phyloP scores from a whole-genome alignment of 768 basidiomycete genomes.

The Auricularia sp. region DNA sequence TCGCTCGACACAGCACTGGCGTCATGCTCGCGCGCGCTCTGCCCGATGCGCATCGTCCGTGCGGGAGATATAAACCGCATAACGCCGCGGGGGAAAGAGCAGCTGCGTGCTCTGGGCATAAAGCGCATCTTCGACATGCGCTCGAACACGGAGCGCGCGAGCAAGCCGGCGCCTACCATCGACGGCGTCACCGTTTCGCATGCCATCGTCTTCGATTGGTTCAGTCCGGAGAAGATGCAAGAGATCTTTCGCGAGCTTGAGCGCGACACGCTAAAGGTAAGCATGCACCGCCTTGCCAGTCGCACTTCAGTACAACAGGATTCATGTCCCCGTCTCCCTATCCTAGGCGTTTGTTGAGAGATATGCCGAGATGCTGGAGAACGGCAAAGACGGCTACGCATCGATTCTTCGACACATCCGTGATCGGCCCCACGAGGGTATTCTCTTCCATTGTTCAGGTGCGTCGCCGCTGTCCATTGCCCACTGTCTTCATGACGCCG shows the following conservation, averaged over 20 bases:
- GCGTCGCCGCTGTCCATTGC: slow-evolving; percentile 2
- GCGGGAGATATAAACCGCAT: slow-evolving; percentile 65
- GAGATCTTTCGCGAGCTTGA: background rate
- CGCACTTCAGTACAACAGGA: no score
- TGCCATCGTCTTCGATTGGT: slow-evolving; percentile 4
- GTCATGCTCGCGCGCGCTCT: slow-evolving; percentile 27
- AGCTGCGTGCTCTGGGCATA: slow-evolving; percentile 51
- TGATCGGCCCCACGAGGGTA: slow-evolving; percentile 54
- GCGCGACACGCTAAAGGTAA: background rate
- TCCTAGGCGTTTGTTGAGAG: slow-evolving; percentile 66
- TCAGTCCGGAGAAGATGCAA: background rate
- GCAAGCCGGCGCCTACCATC: slow-evolving; percentile 51
- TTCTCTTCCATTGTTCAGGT: slow-evolving; percentile 71
- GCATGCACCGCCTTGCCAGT: background rate
- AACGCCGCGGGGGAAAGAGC: slow-evolving; percentile 47
- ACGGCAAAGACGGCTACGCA: slow-evolving; percentile 60
- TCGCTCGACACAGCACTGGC: slow-evolving; percentile 50
- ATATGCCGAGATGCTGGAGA: slow-evolving; percentile 72
- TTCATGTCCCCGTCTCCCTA: slow-evolving; percentile 17
- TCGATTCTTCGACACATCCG: slow-evolving; percentile 61
- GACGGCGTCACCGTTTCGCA: slow-evolving; percentile 38
- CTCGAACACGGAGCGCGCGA: slow-evolving; percentile 68
- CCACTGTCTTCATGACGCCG: background rate
- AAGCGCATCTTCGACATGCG: slow-evolving; percentile 65
- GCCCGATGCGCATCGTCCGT: slow-evolving; percentile 48